Percentiles rank a stretch among this genome's conserved stretches.
These are phyloP conservation scores for Eucalyptus tenuipes DNA, from an alignment of 345 rosid genomes.

Conservation along the genomic window DNA sequence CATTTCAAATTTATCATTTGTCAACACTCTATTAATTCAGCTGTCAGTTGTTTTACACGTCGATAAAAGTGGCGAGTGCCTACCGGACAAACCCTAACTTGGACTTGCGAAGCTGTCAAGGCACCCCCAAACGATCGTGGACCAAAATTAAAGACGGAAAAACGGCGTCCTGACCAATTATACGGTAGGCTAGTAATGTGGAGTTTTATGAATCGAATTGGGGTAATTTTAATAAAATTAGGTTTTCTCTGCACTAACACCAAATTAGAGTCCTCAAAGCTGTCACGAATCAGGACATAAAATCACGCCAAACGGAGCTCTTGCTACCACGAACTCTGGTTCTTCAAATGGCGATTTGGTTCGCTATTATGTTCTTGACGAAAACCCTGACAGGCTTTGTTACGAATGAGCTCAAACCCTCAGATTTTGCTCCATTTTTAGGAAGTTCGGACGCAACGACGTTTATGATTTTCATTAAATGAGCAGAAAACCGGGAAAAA, in stretches of 20 bases:
- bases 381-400: neutral
- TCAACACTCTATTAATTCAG: too few relatives aligned
- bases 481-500: too few relatives aligned
- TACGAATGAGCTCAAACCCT: too few relatives aligned
- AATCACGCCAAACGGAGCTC: neutral
- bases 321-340: neutral
- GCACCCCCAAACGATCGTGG: neutral
- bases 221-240: too few relatives aligned
- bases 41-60: too few relatives aligned
- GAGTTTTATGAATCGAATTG: neutral
- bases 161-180: neutral
- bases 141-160: too few relatives aligned
- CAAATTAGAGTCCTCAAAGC: neutral
- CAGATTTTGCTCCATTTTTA: too few relatives aligned
- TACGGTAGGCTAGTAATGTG: neutral
- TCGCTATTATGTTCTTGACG: neutral
- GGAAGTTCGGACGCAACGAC: too few relatives aligned
- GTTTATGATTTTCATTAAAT: too few relatives aligned
- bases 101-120: neutral
- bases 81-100: neutral
- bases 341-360: neutral
- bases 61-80: too few relatives aligned
- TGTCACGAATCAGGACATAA: neutral
- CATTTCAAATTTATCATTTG: too few relatives aligned
- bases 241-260: neutral